Evolutionary conservation across 768 basidiomycete genomes (phyloP), one percentile per base, ranked within the genome.

Genomic region (Psilocybe subaeruginosa): DNA sequence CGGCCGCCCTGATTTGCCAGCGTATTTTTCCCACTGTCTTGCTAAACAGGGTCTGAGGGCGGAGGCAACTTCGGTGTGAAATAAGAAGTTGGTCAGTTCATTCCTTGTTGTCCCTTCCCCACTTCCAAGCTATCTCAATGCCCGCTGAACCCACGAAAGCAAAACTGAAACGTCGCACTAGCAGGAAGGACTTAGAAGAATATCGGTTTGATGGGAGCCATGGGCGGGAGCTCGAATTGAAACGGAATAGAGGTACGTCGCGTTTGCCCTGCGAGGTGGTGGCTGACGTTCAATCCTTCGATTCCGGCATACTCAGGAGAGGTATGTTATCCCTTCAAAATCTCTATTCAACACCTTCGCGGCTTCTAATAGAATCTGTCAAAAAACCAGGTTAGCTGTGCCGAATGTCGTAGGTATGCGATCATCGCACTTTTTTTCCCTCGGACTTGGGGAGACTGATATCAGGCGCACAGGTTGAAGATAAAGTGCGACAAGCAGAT

Each of bases 401-500:
- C 89, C 68, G 90, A 91, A 74, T 92, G 90, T 81, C 85, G 90
- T 63, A 76, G 82, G 81, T 83, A 83, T 86, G 83, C 83, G 88
- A 84, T 85, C 78, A 81, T 77, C 80, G 79, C 77, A 73, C 74
- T 43, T 16, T 39, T 51, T 27, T 48, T 23, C 23, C 23, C 23
- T 29, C 33, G 53, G 53, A 39, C 39, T 54, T 29, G 29, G 49
- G 31, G 61, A 58, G 62, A 60, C 66, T 68, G 49, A 67, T 58
- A 58, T 55, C 53, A 29, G 45, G 19, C 14, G 29, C 59, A 27
- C 52, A 83, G 90, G 66, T 78, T 92, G 66, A 88, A 91, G 80
- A 90, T 92, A 72, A 90, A 90, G 70, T 92, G 90, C 77, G 88
- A 91, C 82, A 91, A 91, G 78, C 83, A 88, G 64, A 88, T 91